Percentiles rank a stretch among this genome's conserved stretches.
Evolutionary conservation across 139 green algal genomes (phyloP).

Genomic region (Chlamydomonas urium): DNA sequence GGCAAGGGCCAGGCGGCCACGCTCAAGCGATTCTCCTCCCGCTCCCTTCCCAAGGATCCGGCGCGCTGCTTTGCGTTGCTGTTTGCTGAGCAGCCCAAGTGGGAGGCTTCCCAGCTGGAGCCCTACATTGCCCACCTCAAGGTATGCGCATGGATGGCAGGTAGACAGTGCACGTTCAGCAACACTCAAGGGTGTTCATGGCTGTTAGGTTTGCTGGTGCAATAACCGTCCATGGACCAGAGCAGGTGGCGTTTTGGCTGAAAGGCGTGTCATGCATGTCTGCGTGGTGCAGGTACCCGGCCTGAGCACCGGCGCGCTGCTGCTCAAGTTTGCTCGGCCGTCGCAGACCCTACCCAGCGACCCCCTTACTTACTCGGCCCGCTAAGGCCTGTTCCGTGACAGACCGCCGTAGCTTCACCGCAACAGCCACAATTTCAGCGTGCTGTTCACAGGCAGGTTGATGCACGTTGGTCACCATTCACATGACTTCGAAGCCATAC

Average conservation of each 20-base stretch:
- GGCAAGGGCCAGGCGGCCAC: neutral
- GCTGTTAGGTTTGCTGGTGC: no score
- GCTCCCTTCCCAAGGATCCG: constrained; percentile 44
- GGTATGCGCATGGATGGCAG: constrained; percentile 20
- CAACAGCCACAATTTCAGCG: no score
- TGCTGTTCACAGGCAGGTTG: no score
- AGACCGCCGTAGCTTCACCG: no score
- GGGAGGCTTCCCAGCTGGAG: constrained; percentile 48
- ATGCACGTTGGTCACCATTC: no score
- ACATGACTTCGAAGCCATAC: no score
- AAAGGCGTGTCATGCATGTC: neutral
- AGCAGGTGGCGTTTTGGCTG: no score
- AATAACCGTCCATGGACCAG: no score
- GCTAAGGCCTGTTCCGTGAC: no score
- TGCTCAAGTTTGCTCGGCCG: constrained; percentile 10
- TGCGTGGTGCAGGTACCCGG: constrained; percentile 4
- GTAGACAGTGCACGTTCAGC: neutral
- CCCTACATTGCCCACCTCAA: constrained; percentile 53
- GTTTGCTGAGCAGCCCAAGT: constrained; percentile 46
- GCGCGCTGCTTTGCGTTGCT: constrained; percentile 51
- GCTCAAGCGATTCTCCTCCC: neutral
- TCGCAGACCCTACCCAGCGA: neutral
- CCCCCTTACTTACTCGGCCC: constrained; percentile 2
- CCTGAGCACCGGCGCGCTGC: neutral
- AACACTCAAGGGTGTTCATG: no score